Conservation (phyloP, 306 rosid genomes). For the Quercus gilva region DNA sequence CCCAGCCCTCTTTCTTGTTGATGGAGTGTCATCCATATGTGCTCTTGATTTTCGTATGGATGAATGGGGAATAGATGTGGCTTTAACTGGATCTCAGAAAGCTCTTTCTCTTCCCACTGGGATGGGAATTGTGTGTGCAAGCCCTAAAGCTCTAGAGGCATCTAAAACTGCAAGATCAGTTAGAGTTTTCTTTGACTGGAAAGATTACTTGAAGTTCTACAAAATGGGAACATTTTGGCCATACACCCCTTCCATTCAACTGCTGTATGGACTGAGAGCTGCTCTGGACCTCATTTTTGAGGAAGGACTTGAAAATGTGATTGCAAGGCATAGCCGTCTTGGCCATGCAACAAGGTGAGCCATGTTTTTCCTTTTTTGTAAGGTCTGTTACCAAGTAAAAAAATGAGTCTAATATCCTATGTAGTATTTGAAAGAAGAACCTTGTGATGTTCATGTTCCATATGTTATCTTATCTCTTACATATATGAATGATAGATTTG, state of each 20-base stretch:
- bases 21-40: slow-evolving; percentile 96
- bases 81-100: slow-evolving; percentile 95
- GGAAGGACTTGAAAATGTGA: slow-evolving; percentile 93
- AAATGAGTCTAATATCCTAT: neutral
- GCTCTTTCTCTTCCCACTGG: slow-evolving; percentile 99
- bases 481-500: slow-evolving; percentile 5
- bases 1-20: slow-evolving; percentile 95
- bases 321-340: slow-evolving; percentile 82
- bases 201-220: slow-evolving; percentile 90
- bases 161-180: slow-evolving; percentile 76
- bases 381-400: neutral
- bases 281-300: slow-evolving; percentile 86
- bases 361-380: neutral
- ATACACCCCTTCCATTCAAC: slow-evolving; percentile 93
- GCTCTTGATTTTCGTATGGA: slow-evolving; percentile 99
- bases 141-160: slow-evolving; percentile 94
- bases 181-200: slow-evolving; percentile 96
- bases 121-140: slow-evolving; percentile 80
- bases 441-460: neutral
- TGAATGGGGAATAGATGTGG: slow-evolving; percentile 98
- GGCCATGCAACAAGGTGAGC: slow-evolving; percentile 87
- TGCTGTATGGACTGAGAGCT: slow-evolving; percentile 80
- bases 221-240: slow-evolving; percentile 95
- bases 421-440: neutral
- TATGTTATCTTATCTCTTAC: neutral